These are phyloP conservation scores for Gossypium laxum DNA, from an alignment of 441 rosid species.

Conservation along the genomic window DNA sequence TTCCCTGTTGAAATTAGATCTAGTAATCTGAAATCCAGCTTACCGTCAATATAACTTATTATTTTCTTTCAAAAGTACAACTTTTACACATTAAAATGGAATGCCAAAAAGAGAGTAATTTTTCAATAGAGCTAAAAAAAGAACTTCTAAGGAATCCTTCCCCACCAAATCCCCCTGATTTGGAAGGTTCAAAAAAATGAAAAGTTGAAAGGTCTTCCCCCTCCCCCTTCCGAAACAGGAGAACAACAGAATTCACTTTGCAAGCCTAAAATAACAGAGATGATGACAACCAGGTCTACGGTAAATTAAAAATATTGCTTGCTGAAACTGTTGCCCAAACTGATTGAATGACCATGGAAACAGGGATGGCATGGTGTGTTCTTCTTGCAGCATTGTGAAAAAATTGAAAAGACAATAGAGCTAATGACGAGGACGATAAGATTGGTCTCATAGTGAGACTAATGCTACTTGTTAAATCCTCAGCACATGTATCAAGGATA, in stretches of 20 bases:
- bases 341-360: not conserved
- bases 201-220: not conserved
- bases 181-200: not conserved
- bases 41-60: not conserved
- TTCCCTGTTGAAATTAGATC: not conserved
- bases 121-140: not conserved
- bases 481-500: too few species aligned
- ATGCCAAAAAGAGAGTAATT: not conserved
- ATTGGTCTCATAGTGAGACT: not conserved
- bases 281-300: not conserved
- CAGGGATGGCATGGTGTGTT: not conserved
- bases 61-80: not conserved
- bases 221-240: not conserved
- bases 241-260: not conserved
- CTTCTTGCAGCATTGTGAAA: not conserved
- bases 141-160: not conserved
- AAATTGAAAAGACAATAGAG: not conserved
- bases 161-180: not conserved
- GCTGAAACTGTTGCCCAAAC: not conserved
- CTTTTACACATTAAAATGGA: not conserved
- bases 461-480: not conserved
- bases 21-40: not conserved
- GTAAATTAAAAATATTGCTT: slow-evolving; percentile 2
- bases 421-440: not conserved
- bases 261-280: not conserved